phyloP scores from a whole-genome alignment of 2,329 filamentous ascomycete genomes.

The Talaromyces pinophilus region DNA sequence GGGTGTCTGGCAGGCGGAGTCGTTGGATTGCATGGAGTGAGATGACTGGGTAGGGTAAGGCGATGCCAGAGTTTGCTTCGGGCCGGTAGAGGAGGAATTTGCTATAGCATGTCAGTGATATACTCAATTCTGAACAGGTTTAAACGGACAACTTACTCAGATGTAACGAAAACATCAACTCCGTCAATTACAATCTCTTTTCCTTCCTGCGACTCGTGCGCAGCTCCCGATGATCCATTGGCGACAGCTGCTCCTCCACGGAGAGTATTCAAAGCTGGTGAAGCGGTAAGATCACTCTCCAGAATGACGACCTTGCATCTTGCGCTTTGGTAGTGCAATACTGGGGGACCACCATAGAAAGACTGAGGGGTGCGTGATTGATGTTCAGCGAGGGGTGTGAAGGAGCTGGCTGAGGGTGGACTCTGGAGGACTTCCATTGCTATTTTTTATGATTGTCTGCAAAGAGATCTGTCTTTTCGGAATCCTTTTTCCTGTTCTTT shows the following conservation, averaged over 20 bases:
- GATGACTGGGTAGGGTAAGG: constrained; percentile 52
- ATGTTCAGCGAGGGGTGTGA: constrained; percentile 47
- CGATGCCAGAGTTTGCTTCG: constrained; percentile 39
- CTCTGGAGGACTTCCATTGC: constrained; percentile 47
- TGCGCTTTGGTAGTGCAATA: constrained; percentile 51
- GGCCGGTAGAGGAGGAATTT: constrained; percentile 48
- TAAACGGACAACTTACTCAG: constrained; percentile 39
- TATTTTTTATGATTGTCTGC: not conserved
- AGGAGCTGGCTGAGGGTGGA: constrained; percentile 43
- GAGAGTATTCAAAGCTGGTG: constrained; percentile 38
- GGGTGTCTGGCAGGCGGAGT: constrained; percentile 37
- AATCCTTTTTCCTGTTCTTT: not conserved
- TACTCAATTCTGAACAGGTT: not conserved
- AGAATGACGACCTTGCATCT: constrained; percentile 48
- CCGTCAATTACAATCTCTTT: constrained; percentile 42
- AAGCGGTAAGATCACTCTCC: constrained; percentile 42
- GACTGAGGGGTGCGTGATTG: constrained; percentile 52
- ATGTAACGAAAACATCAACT: constrained; percentile 52
- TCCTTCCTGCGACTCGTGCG: constrained; percentile 26
- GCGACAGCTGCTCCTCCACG: constrained; percentile 26
- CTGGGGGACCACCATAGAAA: constrained; percentile 49
- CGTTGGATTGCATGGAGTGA: constrained; percentile 53
- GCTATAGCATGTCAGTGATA: constrained; percentile 30
- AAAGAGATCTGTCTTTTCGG: not conserved
- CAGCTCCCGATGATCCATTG: constrained; percentile 24